These are phyloP conservation scores for Protomyces gravidus DNA, from an alignment of 1,139 yeast species.

Conservation along the genomic window DNA sequence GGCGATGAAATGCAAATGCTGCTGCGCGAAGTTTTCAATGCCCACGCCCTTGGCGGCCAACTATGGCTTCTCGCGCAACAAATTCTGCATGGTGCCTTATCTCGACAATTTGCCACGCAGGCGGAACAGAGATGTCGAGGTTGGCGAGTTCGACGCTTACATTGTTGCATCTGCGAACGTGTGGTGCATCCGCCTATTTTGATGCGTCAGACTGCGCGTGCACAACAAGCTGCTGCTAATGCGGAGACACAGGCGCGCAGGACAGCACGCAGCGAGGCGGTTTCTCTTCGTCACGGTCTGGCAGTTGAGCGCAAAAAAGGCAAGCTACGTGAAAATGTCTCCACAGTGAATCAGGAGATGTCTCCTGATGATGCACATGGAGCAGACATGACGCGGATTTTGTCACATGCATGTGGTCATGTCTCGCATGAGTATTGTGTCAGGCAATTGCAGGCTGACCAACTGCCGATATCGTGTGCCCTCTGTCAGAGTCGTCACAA, in stretches of 20 bases:
- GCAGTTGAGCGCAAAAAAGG: neutral
- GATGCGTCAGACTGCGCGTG: neutral
- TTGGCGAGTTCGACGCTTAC: neutral
- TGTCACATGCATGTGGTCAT: neutral
- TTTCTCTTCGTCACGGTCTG: neutral
- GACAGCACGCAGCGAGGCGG: neutral
- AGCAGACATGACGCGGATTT: neutral
- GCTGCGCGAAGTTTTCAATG: constrained; percentile 58
- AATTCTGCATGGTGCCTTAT: constrained; percentile 41
- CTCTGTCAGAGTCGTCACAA: neutral
- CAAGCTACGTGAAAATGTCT: neutral
- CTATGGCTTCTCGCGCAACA: constrained; percentile 53
- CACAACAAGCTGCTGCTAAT: neutral
- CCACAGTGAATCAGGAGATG: neutral
- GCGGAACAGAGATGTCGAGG: neutral
- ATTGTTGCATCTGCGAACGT: neutral
- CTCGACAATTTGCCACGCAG: neutral
- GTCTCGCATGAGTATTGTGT: neutral
- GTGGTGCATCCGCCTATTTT: neutral
- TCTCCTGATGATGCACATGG: too few relatives aligned
- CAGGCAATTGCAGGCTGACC: neutral
- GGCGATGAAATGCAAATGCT: constrained; percentile 49
- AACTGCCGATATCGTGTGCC: too few relatives aligned
- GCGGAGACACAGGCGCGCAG: neutral
- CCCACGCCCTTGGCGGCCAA: constrained; percentile 61